These are phyloP conservation scores for Salix arbutifolia DNA, from an alignment of 345 rosid genomes.

Conservation along the genomic window DNA sequence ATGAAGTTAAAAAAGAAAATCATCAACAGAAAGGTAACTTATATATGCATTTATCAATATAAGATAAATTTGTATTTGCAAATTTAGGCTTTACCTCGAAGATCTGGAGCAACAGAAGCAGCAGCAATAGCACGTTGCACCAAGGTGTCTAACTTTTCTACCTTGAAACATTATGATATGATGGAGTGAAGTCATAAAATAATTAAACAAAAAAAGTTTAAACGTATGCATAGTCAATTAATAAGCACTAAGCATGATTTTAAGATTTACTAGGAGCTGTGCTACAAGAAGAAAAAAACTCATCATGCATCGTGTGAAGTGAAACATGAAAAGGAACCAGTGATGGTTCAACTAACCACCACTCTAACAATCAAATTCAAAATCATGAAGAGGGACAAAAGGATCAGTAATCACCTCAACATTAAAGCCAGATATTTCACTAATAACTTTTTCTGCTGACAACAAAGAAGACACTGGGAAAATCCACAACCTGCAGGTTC, in stretches of 20 bases:
- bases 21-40: background rate
- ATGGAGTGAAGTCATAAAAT: background rate
- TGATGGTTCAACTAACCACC: background rate
- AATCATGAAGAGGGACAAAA: background rate
- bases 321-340: background rate
- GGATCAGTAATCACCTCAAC: constrained; percentile 51
- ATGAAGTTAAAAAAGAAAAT: background rate
- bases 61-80: constrained; percentile 4
- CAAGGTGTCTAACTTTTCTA: constrained; percentile 72
- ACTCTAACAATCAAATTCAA: background rate
- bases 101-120: constrained; percentile 62
- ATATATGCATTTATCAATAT: background rate
- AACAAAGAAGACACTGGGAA: constrained; percentile 70
- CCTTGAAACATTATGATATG: constrained; percentile 31
- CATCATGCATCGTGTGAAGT: background rate
- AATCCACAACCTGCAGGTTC: constrained; percentile 61
- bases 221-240: background rate
- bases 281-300: background rate
- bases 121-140: constrained; percentile 73
- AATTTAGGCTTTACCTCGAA: constrained; percentile 50
- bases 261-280: background rate
- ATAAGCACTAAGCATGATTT: background rate
- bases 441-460: constrained; percentile 52
- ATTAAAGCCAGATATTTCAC: constrained; percentile 40
- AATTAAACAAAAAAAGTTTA: background rate